Conservation (phyloP, 192 early-diverging fungal genomes). For the Allomyces arbusculus region DNA sequence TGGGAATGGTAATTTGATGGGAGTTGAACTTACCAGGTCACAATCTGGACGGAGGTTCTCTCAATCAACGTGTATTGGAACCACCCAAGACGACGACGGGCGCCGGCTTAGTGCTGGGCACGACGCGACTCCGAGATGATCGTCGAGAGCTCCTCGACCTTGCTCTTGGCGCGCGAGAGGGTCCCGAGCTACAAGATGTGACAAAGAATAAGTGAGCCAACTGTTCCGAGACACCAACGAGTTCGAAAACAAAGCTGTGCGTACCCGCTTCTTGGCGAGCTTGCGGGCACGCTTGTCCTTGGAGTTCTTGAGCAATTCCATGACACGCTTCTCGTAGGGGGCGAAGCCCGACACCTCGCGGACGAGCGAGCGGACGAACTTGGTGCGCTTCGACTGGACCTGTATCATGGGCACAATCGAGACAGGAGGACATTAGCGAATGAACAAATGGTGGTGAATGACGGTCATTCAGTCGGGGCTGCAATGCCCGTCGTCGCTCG, state of each 20-base stretch:
- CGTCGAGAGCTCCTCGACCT: conserved; percentile 91
- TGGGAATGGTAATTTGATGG: no score
- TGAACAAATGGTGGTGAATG: not conserved
- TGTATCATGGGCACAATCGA: conserved; percentile 12
- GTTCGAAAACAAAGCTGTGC: conserved; percentile 7
- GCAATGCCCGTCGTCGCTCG: not conserved
- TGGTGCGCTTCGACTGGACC: conserved; percentile 52
- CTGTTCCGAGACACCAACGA: conserved; percentile 1
- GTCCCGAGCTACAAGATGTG: conserved; percentile 57
- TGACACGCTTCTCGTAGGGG: conserved; percentile 95
- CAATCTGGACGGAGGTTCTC: no score
- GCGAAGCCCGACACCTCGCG: conserved; percentile 95
- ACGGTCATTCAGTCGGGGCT: not conserved
- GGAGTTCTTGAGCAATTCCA: conserved; percentile 99
- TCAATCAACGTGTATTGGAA: no score
- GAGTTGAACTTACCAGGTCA: no score
- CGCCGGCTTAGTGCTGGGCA: conserved; percentile 9
- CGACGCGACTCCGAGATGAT: conserved; percentile 89
- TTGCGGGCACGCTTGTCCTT: conserved; percentile 99
- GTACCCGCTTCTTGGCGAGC: conserved; percentile 86
- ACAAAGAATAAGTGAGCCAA: not conserved
- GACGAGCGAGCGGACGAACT: conserved; percentile 80
- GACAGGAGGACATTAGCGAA: not conserved
- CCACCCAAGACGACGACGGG: no score
- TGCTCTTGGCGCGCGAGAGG: conserved; percentile 88